Percentiles rank a stretch among this genome's conserved stretches.
Evolutionary conservation across 768 basidiomycete genomes (phyloP).

Genomic region (Auricularia sp.): DNA sequence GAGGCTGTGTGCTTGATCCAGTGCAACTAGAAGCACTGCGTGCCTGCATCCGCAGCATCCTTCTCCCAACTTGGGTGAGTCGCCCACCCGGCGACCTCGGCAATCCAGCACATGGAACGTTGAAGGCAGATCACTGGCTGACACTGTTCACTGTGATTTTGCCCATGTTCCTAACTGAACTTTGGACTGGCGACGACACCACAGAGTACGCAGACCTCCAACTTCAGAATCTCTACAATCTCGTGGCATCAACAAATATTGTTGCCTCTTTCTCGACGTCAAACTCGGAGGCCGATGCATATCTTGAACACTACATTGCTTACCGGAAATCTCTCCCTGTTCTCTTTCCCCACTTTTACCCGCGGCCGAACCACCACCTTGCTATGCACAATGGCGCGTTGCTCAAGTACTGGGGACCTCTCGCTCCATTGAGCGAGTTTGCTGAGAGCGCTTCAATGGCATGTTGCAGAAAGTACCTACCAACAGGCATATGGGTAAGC

Average conservation of each 20-base stretch:
- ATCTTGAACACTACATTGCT: neutral
- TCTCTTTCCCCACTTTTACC: neutral
- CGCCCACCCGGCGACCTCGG: neutral
- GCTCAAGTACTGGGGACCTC: neutral
- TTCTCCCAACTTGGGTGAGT: neutral
- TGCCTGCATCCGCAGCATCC: slow-evolving; percentile 14
- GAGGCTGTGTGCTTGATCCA: neutral
- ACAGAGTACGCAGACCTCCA: neutral
- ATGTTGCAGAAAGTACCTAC: neutral
- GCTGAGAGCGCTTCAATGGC: neutral
- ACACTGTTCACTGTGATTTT: slow-evolving; percentile 21
- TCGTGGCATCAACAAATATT: neutral
- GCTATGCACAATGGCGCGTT: neutral
- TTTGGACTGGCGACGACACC: slow-evolving; percentile 14
- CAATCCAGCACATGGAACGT: neutral
- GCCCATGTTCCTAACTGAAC: slow-evolving; percentile 21
- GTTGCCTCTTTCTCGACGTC: neutral
- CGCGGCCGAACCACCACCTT: neutral
- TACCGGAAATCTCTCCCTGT: neutral
- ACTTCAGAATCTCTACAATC: neutral
- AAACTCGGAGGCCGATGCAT: neutral
- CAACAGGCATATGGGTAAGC: neutral
- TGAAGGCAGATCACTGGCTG: slow-evolving; percentile 6
- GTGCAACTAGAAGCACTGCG: neutral
- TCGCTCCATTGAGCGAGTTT: neutral